A percentile compares a stretch with the other conserved stretches of the same genome.
These are phyloP conservation scores for Leccinum ochraceum DNA, from an alignment of 768 basidiomycete genomes.

Conservation along the genomic window DNA sequence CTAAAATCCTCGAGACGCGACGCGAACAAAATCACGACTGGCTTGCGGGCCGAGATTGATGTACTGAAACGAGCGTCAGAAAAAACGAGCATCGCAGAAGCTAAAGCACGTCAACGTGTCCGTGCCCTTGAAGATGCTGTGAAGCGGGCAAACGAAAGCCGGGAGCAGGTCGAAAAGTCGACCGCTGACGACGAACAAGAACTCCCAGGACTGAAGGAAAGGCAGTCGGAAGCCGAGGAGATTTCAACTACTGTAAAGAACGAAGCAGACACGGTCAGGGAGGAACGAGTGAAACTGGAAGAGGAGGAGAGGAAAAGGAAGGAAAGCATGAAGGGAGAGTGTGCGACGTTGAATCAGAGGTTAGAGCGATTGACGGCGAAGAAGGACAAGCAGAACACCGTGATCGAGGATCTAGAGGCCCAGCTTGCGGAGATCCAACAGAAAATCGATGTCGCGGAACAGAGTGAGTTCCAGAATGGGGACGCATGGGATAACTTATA, in stretches of 20 bases:
- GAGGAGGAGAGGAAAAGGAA: slow-evolving; percentile 52
- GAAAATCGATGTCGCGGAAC: slow-evolving; percentile 52
- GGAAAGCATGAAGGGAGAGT: slow-evolving; percentile 59
- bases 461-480: slow-evolving; percentile 24
- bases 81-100: slow-evolving; percentile 71
- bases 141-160: slow-evolving; percentile 67
- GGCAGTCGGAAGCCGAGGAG: slow-evolving; percentile 42
- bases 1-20: slow-evolving; percentile 82
- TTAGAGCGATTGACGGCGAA: slow-evolving; percentile 68
- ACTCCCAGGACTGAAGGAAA: slow-evolving; percentile 41
- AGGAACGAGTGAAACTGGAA: slow-evolving; percentile 49
- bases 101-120: slow-evolving; percentile 82
- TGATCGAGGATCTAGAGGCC: slow-evolving; percentile 67
- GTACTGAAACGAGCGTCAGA: slow-evolving; percentile 81
- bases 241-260: slow-evolving; percentile 40
- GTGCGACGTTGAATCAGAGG: slow-evolving; percentile 53
- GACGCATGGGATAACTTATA: slow-evolving; percentile 18
- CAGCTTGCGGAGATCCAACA: slow-evolving; percentile 58
- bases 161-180: slow-evolving; percentile 46
- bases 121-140: slow-evolving; percentile 88
- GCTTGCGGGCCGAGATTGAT: slow-evolving; percentile 82
- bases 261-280: slow-evolving; percentile 47
- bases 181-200: slow-evolving; percentile 40
- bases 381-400: slow-evolving; percentile 57
- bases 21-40: slow-evolving; percentile 79